Evolutionary conservation across 371 early-diverging fungal species (phyloP).

Genomic region (Mucor irregularis): DNA sequence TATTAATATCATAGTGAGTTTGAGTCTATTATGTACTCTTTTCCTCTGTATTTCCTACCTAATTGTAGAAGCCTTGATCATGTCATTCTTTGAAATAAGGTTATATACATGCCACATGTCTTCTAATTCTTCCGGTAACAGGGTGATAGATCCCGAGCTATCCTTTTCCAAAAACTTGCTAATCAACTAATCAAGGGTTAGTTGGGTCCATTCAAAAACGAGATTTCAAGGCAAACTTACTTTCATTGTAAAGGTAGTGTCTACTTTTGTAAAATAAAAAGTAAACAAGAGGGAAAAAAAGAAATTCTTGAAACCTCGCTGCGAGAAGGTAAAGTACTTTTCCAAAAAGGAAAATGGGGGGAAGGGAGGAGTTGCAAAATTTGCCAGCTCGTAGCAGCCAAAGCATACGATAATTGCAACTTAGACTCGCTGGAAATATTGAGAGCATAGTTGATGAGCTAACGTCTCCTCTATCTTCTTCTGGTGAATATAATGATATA

Average conservation of each 20-base stretch:
- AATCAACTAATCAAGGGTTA: constrained; percentile 40
- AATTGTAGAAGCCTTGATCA: constrained; percentile 83
- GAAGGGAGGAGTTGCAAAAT: background rate
- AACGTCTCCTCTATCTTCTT: no score
- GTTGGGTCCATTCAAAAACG: background rate
- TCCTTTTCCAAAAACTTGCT: constrained; percentile 65
- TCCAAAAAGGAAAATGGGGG: background rate
- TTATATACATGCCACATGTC: constrained; percentile 99
- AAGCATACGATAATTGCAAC: no score
- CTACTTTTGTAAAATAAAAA: background rate
- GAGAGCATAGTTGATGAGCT: no score
- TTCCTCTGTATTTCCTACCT: constrained; percentile 52
- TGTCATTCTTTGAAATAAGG: constrained; percentile 85
- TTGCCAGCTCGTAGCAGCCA: no score
- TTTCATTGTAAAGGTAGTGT: no score
- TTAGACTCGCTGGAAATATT: no score
- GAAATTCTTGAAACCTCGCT: background rate
- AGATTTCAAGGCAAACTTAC: background rate
- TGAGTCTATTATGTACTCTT: background rate
- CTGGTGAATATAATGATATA: no score
- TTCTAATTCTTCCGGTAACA: constrained; percentile 88
- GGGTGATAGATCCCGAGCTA: constrained; percentile 62
- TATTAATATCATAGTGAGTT: background rate
- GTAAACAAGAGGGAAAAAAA: background rate
- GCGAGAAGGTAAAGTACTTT: background rate